phyloP scores from a whole-genome alignment of 2,329 filamentous ascomycete species.

The Neurospora sp. region DNA sequence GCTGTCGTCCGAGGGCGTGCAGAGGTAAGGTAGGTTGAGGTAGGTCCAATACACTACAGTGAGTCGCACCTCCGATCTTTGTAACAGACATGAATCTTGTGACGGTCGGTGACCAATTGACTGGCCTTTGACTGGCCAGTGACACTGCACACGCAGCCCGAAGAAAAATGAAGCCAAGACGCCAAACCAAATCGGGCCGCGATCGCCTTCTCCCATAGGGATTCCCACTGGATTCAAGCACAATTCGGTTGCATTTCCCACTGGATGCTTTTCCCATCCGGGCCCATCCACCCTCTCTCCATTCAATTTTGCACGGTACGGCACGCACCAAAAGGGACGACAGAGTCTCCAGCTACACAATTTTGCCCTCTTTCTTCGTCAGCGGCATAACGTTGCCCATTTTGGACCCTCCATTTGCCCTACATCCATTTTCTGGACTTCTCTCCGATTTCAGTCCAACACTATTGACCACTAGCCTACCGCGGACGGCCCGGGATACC shows the following conservation, averaged over 20 bases:
- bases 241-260: neutral
- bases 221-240: neutral
- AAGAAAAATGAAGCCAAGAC: neutral
- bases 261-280: neutral
- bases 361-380: neutral
- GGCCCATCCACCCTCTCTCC: neutral
- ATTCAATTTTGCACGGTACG: neutral
- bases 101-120: neutral
- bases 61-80: neutral
- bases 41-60: neutral
- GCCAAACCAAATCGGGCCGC: neutral
- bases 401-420: neutral
- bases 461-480: neutral
- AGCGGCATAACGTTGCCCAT: neutral
- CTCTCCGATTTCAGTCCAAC: neutral
- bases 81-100: neutral
- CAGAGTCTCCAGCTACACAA: neutral
- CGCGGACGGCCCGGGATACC: neutral
- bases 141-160: neutral
- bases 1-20: neutral
- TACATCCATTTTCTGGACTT: neutral
- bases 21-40: neutral
- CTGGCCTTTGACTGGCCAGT: neutral
- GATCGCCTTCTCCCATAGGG: neutral
- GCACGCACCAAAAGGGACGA: neutral